These are phyloP conservation scores for Starmerella floricola DNA, from an alignment of 805 yeast species.

Conservation along the genomic window DNA sequence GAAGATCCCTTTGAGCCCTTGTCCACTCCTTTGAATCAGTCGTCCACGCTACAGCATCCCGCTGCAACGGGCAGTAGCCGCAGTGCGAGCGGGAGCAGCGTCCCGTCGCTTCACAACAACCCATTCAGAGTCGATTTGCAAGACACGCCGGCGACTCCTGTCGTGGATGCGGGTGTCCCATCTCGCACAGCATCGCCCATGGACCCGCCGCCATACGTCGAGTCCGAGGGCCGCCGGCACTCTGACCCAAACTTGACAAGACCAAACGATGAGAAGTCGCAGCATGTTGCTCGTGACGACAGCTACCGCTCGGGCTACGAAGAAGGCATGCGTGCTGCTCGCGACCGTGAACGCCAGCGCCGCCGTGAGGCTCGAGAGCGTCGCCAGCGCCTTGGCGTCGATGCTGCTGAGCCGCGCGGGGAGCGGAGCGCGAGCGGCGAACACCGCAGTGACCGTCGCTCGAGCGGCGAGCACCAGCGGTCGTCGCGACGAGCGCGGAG, in stretches of 20 bases:
- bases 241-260: conserved; percentile 14
- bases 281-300: conserved; percentile 12
- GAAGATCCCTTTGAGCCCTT: conserved; percentile 17
- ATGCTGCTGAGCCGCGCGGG: neutral
- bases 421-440: conserved; percentile 6
- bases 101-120: conserved; percentile 1
- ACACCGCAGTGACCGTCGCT: conserved; percentile 4
- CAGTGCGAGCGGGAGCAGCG: neutral
- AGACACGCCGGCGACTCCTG: conserved; percentile 1
- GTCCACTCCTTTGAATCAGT: neutral
- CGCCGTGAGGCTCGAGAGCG: conserved; percentile 22
- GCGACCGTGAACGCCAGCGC: conserved; percentile 19
- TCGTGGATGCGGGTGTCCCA: neutral
- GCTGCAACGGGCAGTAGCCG: conserved; percentile 3
- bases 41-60: conserved; percentile 1
- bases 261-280: conserved; percentile 18
- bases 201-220: conserved; percentile 17
- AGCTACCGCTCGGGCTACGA: conserved; percentile 20
- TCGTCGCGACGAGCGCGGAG: conserved; percentile 17
- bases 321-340: conserved; percentile 21
- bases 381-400: conserved; percentile 3
- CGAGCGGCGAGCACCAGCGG: conserved; percentile 4
- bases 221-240: conserved; percentile 18
- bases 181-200: conserved; percentile 4
- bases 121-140: conserved; percentile 15